Evolutionary conservation across 129 eudicot genomes (phyloP).

Genomic region (Artemisia argyi): DNA sequence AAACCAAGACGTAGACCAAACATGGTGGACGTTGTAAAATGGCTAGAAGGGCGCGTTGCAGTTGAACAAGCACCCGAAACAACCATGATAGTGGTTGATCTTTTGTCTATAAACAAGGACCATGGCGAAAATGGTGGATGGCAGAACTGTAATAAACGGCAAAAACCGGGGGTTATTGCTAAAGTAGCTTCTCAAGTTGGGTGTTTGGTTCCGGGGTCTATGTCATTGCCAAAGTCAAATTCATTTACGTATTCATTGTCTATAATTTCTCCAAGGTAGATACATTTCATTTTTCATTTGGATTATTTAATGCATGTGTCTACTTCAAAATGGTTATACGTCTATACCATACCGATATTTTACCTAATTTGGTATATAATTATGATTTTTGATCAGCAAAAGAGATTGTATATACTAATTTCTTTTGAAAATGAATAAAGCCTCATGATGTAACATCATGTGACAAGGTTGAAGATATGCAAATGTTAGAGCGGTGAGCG

Average conservation of each 20-base stretch:
- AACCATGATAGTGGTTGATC: constrained; percentile 63
- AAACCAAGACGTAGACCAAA: constrained; percentile 63
- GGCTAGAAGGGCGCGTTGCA: constrained; percentile 64
- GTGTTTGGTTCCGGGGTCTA: not conserved
- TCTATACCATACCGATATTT: too few species aligned
- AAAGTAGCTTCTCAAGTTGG: constrained; percentile 34
- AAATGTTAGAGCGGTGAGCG: too few species aligned
- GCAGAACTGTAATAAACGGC: constrained; percentile 36
- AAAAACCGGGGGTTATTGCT: constrained; percentile 40
- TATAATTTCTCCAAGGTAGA: constrained; percentile 54
- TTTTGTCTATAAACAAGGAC: constrained; percentile 41
- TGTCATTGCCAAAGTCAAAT: constrained; percentile 21
- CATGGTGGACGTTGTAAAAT: constrained; percentile 75
- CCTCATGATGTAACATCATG: too few species aligned
- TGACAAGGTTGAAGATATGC: too few species aligned
- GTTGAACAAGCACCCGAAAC: constrained; percentile 83
- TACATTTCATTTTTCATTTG: not conserved
- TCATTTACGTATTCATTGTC: constrained; percentile 51
- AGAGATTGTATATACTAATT: too few species aligned
- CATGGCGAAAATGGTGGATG: constrained; percentile 17
- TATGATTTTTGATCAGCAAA: too few species aligned
- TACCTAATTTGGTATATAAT: too few species aligned
- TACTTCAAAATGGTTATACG: too few species aligned
- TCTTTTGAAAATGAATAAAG: too few species aligned
- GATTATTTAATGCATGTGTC: too few species aligned